Evolutionary conservation across 2,329 filamentous ascomycete species (phyloP), one percentile per base, ranked within the genome.

Genomic region (Fusarium pininemorale): DNA sequence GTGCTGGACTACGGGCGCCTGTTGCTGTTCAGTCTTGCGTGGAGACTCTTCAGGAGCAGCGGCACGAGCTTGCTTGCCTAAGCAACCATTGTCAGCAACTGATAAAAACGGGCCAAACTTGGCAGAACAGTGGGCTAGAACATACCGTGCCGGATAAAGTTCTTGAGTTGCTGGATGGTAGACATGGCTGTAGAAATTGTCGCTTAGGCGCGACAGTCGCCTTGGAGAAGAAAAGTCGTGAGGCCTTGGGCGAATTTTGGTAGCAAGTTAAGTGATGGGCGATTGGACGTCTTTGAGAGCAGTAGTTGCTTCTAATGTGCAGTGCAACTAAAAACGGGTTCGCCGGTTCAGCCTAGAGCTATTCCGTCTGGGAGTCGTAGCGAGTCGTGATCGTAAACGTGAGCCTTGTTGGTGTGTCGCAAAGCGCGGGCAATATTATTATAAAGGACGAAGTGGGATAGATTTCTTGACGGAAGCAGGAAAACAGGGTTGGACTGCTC

Each of bases 131-230:
- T 30, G 18, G 20, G 22, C 24, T 13, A 9, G 42, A 51, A 79
- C 86, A 64, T 85, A 91, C 90, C 96, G 87, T 98, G 96, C 76
- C 96, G 94, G 85, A 98, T 96, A 85, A 98, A 97, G 85, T 98
- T 98, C 86, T 98, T 98, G 79, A 98, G 90, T 82, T 96, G 96
- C 86, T 98, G 96, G 86, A 98, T 97, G 76, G 90, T 90, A 79
- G 89, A 91, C 89, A 91, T 91, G 78, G 70, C 78, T 77, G 61
- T 69, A 45, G 56, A 72, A 30, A 26, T 39, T 69, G 74, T 76
- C 79, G 76, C 77, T 56, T 41, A 69, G 75, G 70, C 66, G 74
- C 77, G 77, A 79, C 77, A 60, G 70, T 75, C 76, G 70, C 75
- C 72, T 35, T 39, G 68, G 39, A 51, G 39, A 47, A 38, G 44